Percentiles rank a stretch among this genome's conserved stretches.
Conservation (phyloP, 1,284 basidiomycete species). For the Microbotryum intermedium region DNA sequence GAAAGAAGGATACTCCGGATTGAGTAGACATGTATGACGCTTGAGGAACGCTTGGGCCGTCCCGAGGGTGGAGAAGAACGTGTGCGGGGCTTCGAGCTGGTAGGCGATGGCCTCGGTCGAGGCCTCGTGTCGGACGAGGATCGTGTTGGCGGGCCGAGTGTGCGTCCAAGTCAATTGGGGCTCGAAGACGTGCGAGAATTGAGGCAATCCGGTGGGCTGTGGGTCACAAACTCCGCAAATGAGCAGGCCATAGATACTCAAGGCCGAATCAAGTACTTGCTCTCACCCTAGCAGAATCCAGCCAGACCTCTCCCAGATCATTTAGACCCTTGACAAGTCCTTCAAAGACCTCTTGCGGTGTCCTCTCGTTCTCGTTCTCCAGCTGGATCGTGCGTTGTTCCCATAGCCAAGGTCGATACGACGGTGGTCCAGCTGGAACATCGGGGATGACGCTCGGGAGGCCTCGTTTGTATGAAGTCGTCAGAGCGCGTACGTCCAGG, state of each 20-base stretch:
- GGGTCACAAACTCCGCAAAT: too few relatives aligned
- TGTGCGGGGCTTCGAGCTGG: constrained; percentile 35
- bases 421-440: neutral
- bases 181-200: constrained; percentile 14
- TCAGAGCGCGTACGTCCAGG: constrained; percentile 2
- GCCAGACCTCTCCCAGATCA: constrained; percentile 44
- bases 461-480: constrained; percentile 5
- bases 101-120: constrained; percentile 28
- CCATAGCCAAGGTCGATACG: neutral
- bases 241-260: neutral
- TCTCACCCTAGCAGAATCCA: constrained; percentile 41
- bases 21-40: neutral
- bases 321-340: constrained; percentile 35
- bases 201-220: constrained; percentile 23
- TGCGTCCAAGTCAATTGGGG: constrained; percentile 18
- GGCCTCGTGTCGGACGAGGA: neutral
- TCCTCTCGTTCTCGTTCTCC: constrained; percentile 19
- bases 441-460: constrained; percentile 1
- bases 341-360: constrained; percentile 42
- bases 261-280: neutral
- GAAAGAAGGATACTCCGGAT: neutral
- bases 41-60: constrained; percentile 1
- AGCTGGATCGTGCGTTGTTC: constrained; percentile 6
- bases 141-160: neutral
- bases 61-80: constrained; percentile 32